Conservation (phyloP, 176 grass and related monocot species). For the Oryza meridionalis region DNA sequence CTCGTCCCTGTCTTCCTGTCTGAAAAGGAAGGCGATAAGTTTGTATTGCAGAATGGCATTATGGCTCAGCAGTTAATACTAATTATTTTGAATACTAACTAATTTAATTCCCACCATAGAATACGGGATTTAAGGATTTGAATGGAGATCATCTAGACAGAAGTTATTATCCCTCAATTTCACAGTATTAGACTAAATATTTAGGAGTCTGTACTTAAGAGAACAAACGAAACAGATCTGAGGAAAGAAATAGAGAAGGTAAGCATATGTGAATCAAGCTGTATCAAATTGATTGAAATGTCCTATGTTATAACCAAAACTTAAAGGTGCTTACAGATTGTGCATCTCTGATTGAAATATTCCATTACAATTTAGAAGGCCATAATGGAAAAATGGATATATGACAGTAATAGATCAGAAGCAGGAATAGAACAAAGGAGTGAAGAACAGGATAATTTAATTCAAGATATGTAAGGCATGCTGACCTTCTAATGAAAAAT, state of each 20-base stretch:
- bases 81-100: not conserved
- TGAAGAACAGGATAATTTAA: conserved; percentile 5
- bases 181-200: conserved; percentile 16
- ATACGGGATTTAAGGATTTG: not conserved
- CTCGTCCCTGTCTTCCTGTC: conserved; percentile 74
- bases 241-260: not conserved
- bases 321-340: conserved; percentile 19
- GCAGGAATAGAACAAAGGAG: not conserved
- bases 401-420: conserved; percentile 10
- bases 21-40: conserved; percentile 53
- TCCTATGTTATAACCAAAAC: conserved; percentile 13
- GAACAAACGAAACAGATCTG: not conserved
- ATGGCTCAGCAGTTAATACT: not conserved
- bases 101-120: not conserved
- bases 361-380: not conserved
- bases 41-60: conserved; percentile 4
- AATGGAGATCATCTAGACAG: not conserved
- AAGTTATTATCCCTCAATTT: not conserved
- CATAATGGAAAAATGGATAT: conserved; percentile 10
- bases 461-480: conserved; percentile 32
- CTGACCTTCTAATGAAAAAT: conserved; percentile 95
- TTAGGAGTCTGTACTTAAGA: not conserved
- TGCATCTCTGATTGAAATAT: conserved; percentile 11
- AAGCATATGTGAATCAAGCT: not conserved
- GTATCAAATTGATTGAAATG: not conserved